A percentile compares a stretch with the other conserved stretches of the same genome.
These are phyloP conservation scores for Alternaria incomplexa DNA, from an alignment of 2,329 filamentous ascomycete genomes.

Conservation along the genomic window DNA sequence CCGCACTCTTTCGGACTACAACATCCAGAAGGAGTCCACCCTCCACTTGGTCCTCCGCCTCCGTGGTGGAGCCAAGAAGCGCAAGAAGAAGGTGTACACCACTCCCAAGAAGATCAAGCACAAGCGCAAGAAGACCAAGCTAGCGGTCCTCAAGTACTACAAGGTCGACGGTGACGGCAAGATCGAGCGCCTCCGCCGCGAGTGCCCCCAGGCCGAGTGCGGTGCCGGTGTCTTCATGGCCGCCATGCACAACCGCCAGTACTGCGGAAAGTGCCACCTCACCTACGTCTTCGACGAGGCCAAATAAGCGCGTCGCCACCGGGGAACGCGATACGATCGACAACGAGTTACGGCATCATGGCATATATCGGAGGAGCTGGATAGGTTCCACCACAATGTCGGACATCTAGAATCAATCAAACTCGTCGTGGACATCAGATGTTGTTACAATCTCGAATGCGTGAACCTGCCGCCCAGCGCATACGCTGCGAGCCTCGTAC, in stretches of 20 bases:
- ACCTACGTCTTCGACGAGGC: slow-evolving; percentile 75
- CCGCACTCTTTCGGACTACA: slow-evolving; percentile 99
- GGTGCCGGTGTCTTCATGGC: slow-evolving; percentile 99
- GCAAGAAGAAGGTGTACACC: slow-evolving; percentile 99
- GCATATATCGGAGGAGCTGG: slow-evolving; percentile 29
- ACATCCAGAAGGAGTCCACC: slow-evolving; percentile 99
- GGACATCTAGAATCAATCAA: slow-evolving; percentile 37
- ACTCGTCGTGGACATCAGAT: slow-evolving; percentile 22
- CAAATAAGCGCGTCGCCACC: slow-evolving; percentile 53
- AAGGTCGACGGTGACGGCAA: slow-evolving; percentile 99
- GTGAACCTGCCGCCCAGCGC: neutral
- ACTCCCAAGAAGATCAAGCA: slow-evolving; percentile 99
- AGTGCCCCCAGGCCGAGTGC: slow-evolving; percentile 86
- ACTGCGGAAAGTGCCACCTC: slow-evolving; percentile 79
- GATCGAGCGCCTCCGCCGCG: slow-evolving; percentile 98
- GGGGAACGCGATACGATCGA: slow-evolving; percentile 24
- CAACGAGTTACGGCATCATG: slow-evolving; percentile 35
- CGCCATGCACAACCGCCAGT: slow-evolving; percentile 99
- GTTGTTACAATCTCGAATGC: neutral
- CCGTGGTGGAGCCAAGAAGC: slow-evolving; percentile 94
- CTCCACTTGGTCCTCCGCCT: slow-evolving; percentile 98
- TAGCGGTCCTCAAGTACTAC: slow-evolving; percentile 99
- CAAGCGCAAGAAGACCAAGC: slow-evolving; percentile 99
- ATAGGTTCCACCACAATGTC: slow-evolving; percentile 32
- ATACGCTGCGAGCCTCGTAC: neutral